Base-by-base conservation (phyloP, 148 eudicot genomes). In the Rhododendron molle region DNA sequence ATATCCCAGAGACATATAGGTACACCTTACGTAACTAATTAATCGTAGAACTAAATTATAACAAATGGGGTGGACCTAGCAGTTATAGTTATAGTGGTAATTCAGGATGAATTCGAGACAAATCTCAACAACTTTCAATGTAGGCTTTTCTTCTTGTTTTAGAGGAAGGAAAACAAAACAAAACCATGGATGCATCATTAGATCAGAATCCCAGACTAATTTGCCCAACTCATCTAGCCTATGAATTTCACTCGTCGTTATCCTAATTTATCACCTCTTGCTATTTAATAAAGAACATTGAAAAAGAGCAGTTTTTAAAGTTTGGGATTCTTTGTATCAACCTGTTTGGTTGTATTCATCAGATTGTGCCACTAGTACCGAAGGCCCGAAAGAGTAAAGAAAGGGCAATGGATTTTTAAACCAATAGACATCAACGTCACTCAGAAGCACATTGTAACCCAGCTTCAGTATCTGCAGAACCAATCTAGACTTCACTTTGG, bases 341-440 rank as follows among this genome's bases (percentile, higher is more conserved):
- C 99, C 98, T 91, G 94, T 91, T 23, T 73, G n/a, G 18, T 95
- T 93, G 90, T 85, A 97, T 88, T 97, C 98, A 83, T 95, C 98
- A 7, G 99, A 97, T 84, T 97, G 99, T 43, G 94, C 99, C 86
- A 89, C 92, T 36, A 95, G 91, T 88, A 93, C 92, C 34, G 90
- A 91, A 81, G 98, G 94, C 69, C 98, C 98, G 73, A 92, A 95
- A 72, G 94, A 87, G 67, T 87, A 92, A 71, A 97, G 94, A 86
- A 91, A 85, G 58, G 95, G 93, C 62, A 94, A 81, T 30, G 99
- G 99, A 89, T 92, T 93, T 89, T 92, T 93, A 86, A 97, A 97
- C 99, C 98, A 97, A 83, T 97, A 97, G 26, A 97, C 94, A 89
- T 97, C 99, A 83, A 97, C 98, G 86, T 97, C 99, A 86, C 47